Base-by-base conservation (phyloP, 345 rosid species). In the Heritiera littoralis region DNA sequence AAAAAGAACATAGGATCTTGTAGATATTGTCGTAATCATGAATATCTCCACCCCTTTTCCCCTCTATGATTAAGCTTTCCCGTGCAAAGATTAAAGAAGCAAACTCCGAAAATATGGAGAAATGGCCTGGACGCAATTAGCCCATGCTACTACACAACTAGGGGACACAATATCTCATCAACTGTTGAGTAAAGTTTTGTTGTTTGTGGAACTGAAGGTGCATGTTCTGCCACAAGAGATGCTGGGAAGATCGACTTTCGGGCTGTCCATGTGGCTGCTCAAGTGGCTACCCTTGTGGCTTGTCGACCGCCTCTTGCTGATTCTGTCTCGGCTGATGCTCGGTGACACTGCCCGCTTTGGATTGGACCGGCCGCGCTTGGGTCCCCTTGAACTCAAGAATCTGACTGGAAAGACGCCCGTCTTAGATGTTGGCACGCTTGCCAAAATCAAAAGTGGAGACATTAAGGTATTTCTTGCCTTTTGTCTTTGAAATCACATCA, bases 221-320 rank as follows among this genome's bases (percentile, higher is more conserved):
- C 99, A 96, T 88, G 90, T 96, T 84, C 88, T 96, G 78, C 99
- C 99, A 78, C 93, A 86, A 85, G 93, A 92, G 89, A 86, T 94
- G 97, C 91, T 96, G 79, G 99, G 99, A 41, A 85, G 70, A 86
- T 96, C 98, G 49, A 94, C 98, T 82, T 96, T 96, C 89, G 98
- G 95, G 80, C 77, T 94, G 86, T 87, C 99, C 84, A 92, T 94
- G 95, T 91, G 93, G 90, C 79, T 96, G 81, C 90, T 92, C 56
- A 92, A 89, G 87, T 96, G 98, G 99, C 70, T 96, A 78, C 94
- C 99, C 79, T 80, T 91, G 66, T 84, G 87, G 35, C 72, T 92
- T 75, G 99, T 96, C 70, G 99, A 95, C 83, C 86, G 86, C 71
- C 82, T 95, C 78, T 80, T 95, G 74, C 89, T 95, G 70, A 49